Evolutionary conservation across 768 basidiomycete genomes (phyloP).

Genomic region (Erythrobasidium yunnanense): DNA sequence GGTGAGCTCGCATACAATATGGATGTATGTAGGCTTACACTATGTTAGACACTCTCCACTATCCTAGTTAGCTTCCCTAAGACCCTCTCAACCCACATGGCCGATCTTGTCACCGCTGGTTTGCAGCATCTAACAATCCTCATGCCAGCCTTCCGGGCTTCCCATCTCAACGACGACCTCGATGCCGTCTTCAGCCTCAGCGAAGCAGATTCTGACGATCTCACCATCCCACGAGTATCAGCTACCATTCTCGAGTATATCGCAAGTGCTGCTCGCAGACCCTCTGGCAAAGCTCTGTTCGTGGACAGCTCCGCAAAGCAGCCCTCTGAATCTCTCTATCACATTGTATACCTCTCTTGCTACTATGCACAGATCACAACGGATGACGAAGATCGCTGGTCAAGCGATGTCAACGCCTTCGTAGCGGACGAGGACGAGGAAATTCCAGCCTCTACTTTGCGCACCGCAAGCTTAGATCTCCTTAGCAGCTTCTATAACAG

Average conservation of each 20-base stretch:
- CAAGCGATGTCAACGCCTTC: conserved; percentile 76
- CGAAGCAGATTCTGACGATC: conserved; percentile 64
- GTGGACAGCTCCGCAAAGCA: conserved; percentile 36
- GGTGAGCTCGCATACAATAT: conserved; percentile 45
- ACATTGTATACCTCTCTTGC: conserved; percentile 45
- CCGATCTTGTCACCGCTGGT: conserved; percentile 39
- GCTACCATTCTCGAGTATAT: conserved; percentile 70
- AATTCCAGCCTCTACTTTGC: conserved; percentile 64
- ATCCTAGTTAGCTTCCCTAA: conserved; percentile 74
- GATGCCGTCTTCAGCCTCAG: conserved; percentile 50
- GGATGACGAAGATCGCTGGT: conserved; percentile 88
- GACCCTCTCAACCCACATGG: conserved; percentile 49
- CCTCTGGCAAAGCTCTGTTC: conserved; percentile 59
- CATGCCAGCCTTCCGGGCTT: conserved; percentile 44
- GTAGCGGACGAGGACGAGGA: conserved; percentile 93
- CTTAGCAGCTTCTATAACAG: conserved; percentile 47
- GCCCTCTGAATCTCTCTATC: conserved; percentile 48
- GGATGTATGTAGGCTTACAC: not conserved
- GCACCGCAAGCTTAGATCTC: conserved; percentile 75
- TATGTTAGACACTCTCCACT: conserved; percentile 54
- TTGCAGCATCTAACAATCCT: conserved; percentile 51
- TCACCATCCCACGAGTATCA: conserved; percentile 52
- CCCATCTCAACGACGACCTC: conserved; percentile 41
- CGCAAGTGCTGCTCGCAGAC: conserved; percentile 55
- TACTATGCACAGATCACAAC: conserved; percentile 74